Conservation (phyloP, 306 rosid genomes). For the Prunus armeniaca region DNA sequence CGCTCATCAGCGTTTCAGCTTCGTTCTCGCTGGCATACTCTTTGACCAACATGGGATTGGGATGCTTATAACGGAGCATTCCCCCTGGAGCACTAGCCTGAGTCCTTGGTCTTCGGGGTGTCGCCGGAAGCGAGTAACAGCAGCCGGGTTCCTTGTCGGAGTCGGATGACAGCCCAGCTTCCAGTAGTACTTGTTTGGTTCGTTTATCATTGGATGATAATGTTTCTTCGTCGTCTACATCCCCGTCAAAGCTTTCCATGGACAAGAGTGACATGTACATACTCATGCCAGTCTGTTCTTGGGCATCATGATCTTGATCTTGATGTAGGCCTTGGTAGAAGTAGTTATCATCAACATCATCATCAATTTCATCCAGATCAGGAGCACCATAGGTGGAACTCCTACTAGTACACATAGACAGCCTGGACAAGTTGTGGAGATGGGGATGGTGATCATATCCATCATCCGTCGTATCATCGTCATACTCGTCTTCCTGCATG, state of each 20-base stretch:
- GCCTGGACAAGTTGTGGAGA: conserved; percentile 53
- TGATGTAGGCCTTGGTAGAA: not conserved
- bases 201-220: conserved; percentile 20
- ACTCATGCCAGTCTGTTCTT: conserved; percentile 19
- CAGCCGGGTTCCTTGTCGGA: conserved; percentile 55
- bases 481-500: conserved; percentile 40
- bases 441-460: conserved; percentile 30
- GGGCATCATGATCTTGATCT: not conserved
- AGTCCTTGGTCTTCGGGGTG: conserved; percentile 41
- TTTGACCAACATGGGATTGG: conserved; percentile 21
- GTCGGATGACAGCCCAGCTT: conserved; percentile 30
- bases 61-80: not conserved
- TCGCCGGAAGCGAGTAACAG: conserved; percentile 50
- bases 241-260: conserved; percentile 51
- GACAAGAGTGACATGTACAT: conserved; percentile 47
- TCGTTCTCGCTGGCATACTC: conserved; percentile 65
- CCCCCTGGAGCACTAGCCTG: not conserved
- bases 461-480: conserved; percentile 12
- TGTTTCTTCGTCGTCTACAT: conserved; percentile 44
- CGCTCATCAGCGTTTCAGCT: conserved; percentile 14
- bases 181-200: conserved; percentile 8
- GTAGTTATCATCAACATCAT: conserved; percentile 13
- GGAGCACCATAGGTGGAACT: conserved; percentile 34
- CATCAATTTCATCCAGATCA: conserved; percentile 23
- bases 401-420: conserved; percentile 54